A percentile compares a stretch with the other conserved stretches of the same genome.
Conservation (phyloP, 805 yeast species). For the Candida pseudoglaebosa region DNA sequence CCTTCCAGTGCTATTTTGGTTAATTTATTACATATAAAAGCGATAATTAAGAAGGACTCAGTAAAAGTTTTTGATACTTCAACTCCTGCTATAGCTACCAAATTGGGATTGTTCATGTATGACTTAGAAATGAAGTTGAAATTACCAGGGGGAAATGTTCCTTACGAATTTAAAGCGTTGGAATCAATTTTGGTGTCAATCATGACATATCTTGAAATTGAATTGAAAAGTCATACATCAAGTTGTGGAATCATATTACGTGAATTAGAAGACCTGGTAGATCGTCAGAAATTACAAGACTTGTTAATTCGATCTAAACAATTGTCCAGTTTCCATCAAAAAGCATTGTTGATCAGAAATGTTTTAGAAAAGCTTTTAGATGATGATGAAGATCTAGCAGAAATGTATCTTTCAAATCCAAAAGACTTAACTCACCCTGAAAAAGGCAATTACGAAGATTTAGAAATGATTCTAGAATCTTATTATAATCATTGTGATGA, state of each 20-base stretch:
- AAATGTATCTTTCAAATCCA: conserved; percentile 64
- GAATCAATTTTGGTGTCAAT: conserved; percentile 82
- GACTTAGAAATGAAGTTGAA: conserved; percentile 76
- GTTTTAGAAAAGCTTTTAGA: conserved; percentile 82
- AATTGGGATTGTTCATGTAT: conserved; percentile 74
- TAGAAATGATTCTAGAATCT: conserved; percentile 83
- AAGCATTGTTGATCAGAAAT: conserved; percentile 68
- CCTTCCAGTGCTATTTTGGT: conserved; percentile 69
- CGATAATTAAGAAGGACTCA: conserved; percentile 73
- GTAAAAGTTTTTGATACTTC: conserved; percentile 83
- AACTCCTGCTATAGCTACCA: conserved; percentile 61
- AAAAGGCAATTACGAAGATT: conserved; percentile 54
- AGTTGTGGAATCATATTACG: conserved; percentile 61
- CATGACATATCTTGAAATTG: conserved; percentile 74
- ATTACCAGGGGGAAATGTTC: conserved; percentile 18
- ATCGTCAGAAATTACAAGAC: conserved; percentile 69
- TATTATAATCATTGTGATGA: conserved; percentile 92
- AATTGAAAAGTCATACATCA: conserved; percentile 54
- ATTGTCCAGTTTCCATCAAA: conserved; percentile 70
- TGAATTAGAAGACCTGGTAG: conserved; percentile 75
- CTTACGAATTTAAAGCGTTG: conserved; percentile 76
- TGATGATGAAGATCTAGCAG: conserved; percentile 78
- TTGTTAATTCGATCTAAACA: conserved; percentile 69
- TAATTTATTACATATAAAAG: conserved; percentile 83
- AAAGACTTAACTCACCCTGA: conserved; percentile 15